Conservation (phyloP, 345 rosid species). For the Eucalyptus rudis region DNA sequence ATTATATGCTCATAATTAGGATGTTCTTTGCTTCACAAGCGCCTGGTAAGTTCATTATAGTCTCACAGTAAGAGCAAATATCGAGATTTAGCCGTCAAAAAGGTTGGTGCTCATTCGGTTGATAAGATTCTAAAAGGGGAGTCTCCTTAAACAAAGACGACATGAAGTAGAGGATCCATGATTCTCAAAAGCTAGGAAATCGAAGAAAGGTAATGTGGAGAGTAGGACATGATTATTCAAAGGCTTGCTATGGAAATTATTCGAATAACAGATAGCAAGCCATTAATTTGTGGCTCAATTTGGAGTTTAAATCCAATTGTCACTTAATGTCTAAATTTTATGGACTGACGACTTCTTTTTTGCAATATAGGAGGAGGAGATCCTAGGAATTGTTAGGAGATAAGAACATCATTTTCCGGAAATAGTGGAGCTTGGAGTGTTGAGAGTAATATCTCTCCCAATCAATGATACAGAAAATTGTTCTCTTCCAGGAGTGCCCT, state of each 20-base stretch:
- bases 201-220: no score
- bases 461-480: neutral
- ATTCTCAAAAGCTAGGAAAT: no score
- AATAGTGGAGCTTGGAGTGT: neutral
- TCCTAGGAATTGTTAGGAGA: neutral
- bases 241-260: no score
- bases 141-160: no score
- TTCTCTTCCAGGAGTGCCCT: neutral
- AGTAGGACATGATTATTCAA: no score
- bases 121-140: no score
- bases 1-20: neutral
- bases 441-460: neutral
- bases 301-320: no score
- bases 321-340: neutral
- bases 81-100: neutral
- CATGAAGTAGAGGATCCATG: no score
- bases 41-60: conserved; percentile 16
- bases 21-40: conserved; percentile 24
- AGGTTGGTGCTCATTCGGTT: no score
- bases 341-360: neutral
- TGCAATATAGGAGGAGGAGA: conserved; percentile 7
- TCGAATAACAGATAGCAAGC: no score
- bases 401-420: neutral
- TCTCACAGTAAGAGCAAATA: neutral
- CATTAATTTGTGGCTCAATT: no score